A percentile compares a stretch with the other conserved stretches of the same genome.
Evolutionary conservation across 805 yeast species (phyloP).

Genomic region (Kazachstania africana): DNA sequence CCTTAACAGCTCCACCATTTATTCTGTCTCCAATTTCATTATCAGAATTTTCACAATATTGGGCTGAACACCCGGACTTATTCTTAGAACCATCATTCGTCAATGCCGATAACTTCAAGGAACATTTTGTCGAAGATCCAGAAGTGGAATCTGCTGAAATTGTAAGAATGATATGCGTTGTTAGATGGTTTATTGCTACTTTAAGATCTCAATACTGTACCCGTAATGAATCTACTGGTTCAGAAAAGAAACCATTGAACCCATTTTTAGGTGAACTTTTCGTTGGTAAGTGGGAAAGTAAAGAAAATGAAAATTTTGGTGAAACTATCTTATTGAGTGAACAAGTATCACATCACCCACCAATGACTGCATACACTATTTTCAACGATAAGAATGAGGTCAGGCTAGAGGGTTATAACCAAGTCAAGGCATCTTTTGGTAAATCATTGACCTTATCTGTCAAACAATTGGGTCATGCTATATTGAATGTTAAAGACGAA

Average conservation of each 20-base stretch:
- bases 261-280: slow-evolving; percentile 94
- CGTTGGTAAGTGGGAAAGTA: slow-evolving; percentile 75
- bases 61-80: slow-evolving; percentile 88
- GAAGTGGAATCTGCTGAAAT: slow-evolving; percentile 36
- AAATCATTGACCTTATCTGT: slow-evolving; percentile 67
- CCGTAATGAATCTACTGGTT: slow-evolving; percentile 83
- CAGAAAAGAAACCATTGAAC: slow-evolving; percentile 93
- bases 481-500: slow-evolving; percentile 56
- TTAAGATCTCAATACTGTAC: slow-evolving; percentile 89
- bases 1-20: slow-evolving; percentile 95
- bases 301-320: slow-evolving; percentile 43
- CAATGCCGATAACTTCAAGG: slow-evolving; percentile 10
- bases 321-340: slow-evolving; percentile 75
- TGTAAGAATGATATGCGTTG: slow-evolving; percentile 60
- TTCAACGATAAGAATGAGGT: slow-evolving; percentile 61
- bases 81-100: slow-evolving; percentile 58
- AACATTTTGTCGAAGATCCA: slow-evolving; percentile 20
- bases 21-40: slow-evolving; percentile 83
- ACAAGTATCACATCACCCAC: slow-evolving; percentile 97
- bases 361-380: slow-evolving; percentile 86
- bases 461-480: slow-evolving; percentile 86
- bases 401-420: slow-evolving; percentile 77
- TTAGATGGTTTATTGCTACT: slow-evolving; percentile 85
- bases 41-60: slow-evolving; percentile 85
- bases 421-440: slow-evolving; percentile 73